Evolutionary conservation across 352 stramenopile species (phyloP), one percentile per base, ranked within the genome.

Genomic region (Phytophthora palmivora): DNA sequence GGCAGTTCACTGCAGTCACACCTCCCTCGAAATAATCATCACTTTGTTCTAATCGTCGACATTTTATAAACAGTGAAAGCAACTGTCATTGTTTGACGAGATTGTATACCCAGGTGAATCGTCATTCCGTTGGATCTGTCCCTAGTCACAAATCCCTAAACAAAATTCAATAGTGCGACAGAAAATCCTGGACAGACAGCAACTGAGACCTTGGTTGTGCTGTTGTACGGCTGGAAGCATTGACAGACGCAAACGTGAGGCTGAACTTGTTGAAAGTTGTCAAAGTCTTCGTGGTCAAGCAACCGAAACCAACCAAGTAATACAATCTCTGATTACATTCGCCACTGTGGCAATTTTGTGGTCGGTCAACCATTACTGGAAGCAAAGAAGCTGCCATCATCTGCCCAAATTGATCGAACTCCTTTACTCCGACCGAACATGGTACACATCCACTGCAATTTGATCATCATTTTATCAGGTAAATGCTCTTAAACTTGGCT

Each of bases 191-290:
- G 45, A 52, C 45, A 52, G 34, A 28, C 45, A 51, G 28, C 41
- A 37, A 49, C 51, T 42, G 52, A 51, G 52, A 60, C 52, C 30
- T 14, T 51, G 18, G 41, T 61, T n/a, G 53, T 61, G 12, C 14
- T 24, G 33, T 61, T 49, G 53, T 46, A 44, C 32, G 45, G 46
- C 32, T 22, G 45, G 48, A 54, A 41, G 14, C 37, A 67, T 43
- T 38, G 43, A 37, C 26, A 38, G 21, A 55, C 33, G 43, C n/a
- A 39, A 12, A 44, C n/a, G 41, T 50, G 33, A 32, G 22, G 30
- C 44, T 41, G 14, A 36, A 26, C 16, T 59, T 34, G 22, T 24
- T 19, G 41, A 36, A 41, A 39, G 36, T 28, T 28, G 24, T 54
- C 33, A 33, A 28, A 28, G 38, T 32, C 37, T 33, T 49, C 26